Conservation (phyloP, 371 early-diverging fungal genomes). For the Mucor saturninus region DNA sequence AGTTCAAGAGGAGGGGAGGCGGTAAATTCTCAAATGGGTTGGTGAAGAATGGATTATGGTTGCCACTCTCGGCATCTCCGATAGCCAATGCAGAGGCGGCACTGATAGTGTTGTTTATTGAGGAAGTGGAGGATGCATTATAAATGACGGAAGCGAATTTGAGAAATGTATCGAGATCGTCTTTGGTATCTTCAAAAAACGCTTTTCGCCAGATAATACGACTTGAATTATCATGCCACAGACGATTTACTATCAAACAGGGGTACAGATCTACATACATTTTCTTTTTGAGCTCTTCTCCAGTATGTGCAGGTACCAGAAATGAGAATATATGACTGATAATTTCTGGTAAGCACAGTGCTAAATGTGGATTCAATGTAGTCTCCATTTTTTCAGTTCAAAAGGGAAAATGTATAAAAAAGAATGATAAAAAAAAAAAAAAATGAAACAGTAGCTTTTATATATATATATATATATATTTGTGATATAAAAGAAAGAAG, state of each 20-base stretch:
- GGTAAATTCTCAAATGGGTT: neutral
- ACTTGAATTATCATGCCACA: slow-evolving; percentile 48
- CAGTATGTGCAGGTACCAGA: slow-evolving; percentile 13
- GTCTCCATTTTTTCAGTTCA: neutral
- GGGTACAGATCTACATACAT: slow-evolving; percentile 30
- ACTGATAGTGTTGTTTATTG: neutral
- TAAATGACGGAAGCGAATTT: slow-evolving; percentile 23
- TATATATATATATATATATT: neutral
- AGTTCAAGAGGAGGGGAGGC: neutral
- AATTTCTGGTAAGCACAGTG: slow-evolving; percentile 43
- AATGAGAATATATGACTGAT: slow-evolving; percentile 42
- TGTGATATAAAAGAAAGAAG: slow-evolving; percentile 17
- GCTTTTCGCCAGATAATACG: slow-evolving; percentile 41
- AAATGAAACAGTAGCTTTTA: neutral
- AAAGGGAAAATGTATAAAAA: too few relatives aligned
- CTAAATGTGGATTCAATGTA: slow-evolving; percentile 24
- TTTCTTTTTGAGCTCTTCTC: slow-evolving; percentile 25
- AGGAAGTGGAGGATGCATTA: slow-evolving; percentile 2
- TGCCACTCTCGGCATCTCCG: neutral
- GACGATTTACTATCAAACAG: slow-evolving; percentile 44
- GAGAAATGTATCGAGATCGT: slow-evolving; percentile 16
- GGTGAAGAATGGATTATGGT: neutral
- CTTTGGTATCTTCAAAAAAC: slow-evolving; percentile 38
- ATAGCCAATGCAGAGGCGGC: slow-evolving; percentile 2
- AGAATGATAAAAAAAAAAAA: too few relatives aligned